These are phyloP conservation scores for Microdochium nivale DNA, from an alignment of 2,329 filamentous ascomycete species.

Conservation along the genomic window DNA sequence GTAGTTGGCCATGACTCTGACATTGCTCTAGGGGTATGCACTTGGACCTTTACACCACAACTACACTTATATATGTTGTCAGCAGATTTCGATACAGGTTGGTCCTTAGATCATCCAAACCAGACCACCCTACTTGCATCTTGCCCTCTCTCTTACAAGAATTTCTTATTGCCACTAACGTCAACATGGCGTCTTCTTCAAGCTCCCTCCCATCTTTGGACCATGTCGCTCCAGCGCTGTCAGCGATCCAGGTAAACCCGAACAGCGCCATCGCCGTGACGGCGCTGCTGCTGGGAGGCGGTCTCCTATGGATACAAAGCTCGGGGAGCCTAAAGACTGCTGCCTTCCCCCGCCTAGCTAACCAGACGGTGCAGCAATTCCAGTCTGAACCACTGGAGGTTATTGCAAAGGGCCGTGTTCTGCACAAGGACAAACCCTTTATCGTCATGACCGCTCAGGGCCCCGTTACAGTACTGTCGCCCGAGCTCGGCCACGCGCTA, in stretches of 20 bases:
- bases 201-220: neutral
- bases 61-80: neutral
- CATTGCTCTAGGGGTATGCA: no score
- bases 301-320: neutral
- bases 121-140: neutral
- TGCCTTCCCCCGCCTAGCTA: neutral
- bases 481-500: neutral
- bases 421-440: no score
- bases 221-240: neutral
- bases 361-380: neutral
- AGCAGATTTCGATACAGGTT: neutral
- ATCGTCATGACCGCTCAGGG: no score
- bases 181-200: neutral
- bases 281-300: neutral
- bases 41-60: no score
- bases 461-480: no score
- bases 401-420: neutral
- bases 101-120: neutral
- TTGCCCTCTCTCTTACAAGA: neutral
- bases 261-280: neutral
- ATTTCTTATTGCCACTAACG: neutral
- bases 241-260: neutral
- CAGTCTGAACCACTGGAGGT: neutral
- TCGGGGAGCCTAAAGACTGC: neutral
- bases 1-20: no score